Conservation (phyloP, 1,284 basidiomycete species). For the Phaffia rhodozyma region DNA sequence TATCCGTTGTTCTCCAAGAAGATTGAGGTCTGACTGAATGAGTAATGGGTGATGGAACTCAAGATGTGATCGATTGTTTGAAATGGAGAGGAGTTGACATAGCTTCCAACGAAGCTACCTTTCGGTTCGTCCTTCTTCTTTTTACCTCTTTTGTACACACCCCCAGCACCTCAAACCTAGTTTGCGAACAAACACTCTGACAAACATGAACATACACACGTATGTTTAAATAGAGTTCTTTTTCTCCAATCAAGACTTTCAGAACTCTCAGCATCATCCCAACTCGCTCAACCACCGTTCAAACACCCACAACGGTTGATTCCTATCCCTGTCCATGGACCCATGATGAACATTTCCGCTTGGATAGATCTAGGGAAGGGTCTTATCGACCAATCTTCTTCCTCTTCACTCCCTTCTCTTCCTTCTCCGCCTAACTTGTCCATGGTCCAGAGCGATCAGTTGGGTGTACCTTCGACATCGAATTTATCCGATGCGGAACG, state of each 20-base stretch:
- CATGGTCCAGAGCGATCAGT: too few relatives aligned
- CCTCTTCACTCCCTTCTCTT: too few relatives aligned
- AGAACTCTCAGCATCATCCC: neutral
- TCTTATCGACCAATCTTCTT: too few relatives aligned
- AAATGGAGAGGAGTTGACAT: conserved; percentile 3
- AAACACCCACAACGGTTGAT: conserved; percentile 2
- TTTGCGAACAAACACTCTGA: too few relatives aligned
- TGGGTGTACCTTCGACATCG: too few relatives aligned
- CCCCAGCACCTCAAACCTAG: too few relatives aligned
- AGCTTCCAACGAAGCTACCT: conserved; percentile 5
- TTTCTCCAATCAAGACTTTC: conserved; percentile 13
- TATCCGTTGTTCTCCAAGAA: neutral
- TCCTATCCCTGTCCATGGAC: neutral
- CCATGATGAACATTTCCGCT: too few relatives aligned
- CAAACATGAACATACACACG: too few relatives aligned
- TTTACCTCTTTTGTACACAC: too few relatives aligned
- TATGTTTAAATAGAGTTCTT: neutral
- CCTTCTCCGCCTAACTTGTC: too few relatives aligned
- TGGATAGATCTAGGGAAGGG: too few relatives aligned
- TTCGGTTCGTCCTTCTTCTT: neutral
- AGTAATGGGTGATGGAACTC: neutral
- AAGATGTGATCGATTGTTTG: conserved; percentile 6
- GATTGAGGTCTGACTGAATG: neutral
- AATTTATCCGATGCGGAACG: too few relatives aligned
- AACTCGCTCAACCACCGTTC: neutral